Evolutionary conservation across 2,329 filamentous ascomycete species (phyloP).

Genomic region (Claviceps sp.): DNA sequence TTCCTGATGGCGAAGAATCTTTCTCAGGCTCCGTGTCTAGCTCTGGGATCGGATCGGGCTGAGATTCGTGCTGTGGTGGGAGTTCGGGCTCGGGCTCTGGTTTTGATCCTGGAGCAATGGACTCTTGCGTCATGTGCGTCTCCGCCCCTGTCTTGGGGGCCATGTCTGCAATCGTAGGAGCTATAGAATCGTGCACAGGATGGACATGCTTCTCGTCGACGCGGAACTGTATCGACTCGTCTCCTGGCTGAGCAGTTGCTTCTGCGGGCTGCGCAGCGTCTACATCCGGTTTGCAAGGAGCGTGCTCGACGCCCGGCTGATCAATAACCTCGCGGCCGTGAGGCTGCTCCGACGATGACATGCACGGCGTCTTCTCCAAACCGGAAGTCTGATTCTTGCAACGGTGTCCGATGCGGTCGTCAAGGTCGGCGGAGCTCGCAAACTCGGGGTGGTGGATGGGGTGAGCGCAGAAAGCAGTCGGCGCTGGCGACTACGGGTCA

Average conservation of each 20-base stretch:
- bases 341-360: constrained; percentile 23
- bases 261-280: not conserved
- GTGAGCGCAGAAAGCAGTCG: not conserved
- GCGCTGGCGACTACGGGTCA: not conserved
- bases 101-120: not conserved
- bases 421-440: not conserved
- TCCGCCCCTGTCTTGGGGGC: not conserved
- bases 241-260: not conserved
- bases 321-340: constrained; percentile 12
- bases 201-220: not conserved
- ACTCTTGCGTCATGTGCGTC: not conserved
- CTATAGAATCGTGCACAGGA: not conserved
- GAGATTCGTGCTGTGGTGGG: too few relatives aligned
- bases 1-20: not conserved
- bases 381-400: not conserved
- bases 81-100: not conserved
- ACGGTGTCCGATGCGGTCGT: not conserved
- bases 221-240: not conserved
- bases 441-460: not conserved
- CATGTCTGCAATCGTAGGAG: not conserved
- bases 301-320: constrained; percentile 3
- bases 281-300: constrained; percentile 1
- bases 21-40: not conserved
- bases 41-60: too few relatives aligned
- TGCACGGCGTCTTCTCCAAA: constrained; percentile 13